Conservation (phyloP, 2,329 filamentous ascomycete species). For the Botrytis fabae region DNA sequence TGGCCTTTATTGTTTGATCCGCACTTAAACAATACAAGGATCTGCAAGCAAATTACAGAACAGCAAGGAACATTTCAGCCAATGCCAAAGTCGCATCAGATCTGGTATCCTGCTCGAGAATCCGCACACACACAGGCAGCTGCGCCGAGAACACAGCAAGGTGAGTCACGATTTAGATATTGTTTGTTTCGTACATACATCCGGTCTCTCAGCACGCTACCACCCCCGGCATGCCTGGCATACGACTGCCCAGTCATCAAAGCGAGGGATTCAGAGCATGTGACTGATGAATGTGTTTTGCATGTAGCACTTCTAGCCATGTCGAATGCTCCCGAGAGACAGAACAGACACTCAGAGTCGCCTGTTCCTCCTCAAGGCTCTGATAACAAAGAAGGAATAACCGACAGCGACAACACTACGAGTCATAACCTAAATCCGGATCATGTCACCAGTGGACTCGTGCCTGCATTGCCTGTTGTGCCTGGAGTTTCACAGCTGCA, state of each 20-base stretch:
- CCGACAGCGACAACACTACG: conserved; percentile 1
- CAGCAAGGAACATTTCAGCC: conserved; percentile 4
- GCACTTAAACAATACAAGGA: conserved; percentile 15
- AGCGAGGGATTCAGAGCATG: background rate
- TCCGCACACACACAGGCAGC: conserved; percentile 4
- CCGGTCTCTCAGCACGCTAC: background rate
- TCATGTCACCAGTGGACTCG: background rate
- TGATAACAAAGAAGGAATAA: background rate
- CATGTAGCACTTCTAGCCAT: conserved; percentile 9
- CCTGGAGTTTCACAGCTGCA: conserved; percentile 2
- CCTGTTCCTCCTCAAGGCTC: conserved; percentile 8
- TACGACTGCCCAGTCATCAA: background rate
- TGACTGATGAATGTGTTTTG: background rate
- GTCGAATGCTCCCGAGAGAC: background rate
- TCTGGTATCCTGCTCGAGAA: background rate
- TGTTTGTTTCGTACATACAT: conserved; percentile 1
- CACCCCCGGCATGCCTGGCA: background rate
- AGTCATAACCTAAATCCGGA: conserved; percentile 14
- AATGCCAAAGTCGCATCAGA: conserved; percentile 6
- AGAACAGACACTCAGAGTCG: conserved; percentile 6
- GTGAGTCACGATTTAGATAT: conserved; percentile 22
- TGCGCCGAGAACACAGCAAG: conserved; percentile 17
- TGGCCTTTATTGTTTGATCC: background rate
- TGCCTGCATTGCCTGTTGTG: background rate
- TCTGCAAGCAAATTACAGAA: background rate